Evolutionary conservation across 1,284 basidiomycete genomes (phyloP).

Genomic region (Xerocomus amazonicus): DNA sequence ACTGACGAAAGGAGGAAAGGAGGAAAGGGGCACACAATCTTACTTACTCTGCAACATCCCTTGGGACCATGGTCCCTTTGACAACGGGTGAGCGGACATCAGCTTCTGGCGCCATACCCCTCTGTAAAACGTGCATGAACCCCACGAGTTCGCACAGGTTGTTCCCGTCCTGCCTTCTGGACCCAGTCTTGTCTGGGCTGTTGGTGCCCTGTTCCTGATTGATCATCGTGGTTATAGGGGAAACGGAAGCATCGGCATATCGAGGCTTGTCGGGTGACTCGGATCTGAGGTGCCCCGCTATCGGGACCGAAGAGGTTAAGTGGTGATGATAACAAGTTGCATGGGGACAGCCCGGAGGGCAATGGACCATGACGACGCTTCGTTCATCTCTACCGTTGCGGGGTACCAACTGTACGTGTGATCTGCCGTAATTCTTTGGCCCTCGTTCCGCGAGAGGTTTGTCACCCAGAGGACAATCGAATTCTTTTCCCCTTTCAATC

Average conservation of each 20-base stretch:
- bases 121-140: conserved; percentile 15
- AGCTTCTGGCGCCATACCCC: conserved; percentile 9
- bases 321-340: conserved; percentile 9
- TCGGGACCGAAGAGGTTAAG: neutral
- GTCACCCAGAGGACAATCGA: neutral
- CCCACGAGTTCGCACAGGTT: conserved; percentile 7
- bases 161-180: neutral
- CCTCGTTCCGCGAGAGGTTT: conserved; percentile 2
- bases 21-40: neutral
- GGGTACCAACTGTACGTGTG: conserved; percentile 27
- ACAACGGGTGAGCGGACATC: conserved; percentile 31
- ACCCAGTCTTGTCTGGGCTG: neutral
- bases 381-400: conserved; percentile 7
- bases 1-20: neutral
- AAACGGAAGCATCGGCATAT: conserved; percentile 28
- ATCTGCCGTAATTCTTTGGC: conserved; percentile 12
- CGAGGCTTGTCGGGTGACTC: neutral
- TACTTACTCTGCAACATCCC: conserved; percentile 22
- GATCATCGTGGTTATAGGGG: conserved; percentile 21
- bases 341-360: conserved; percentile 23
- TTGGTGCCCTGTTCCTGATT: neutral
- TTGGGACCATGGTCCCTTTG: conserved; percentile 23
- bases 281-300: neutral
- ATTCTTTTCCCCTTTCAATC: conserved; percentile 4
- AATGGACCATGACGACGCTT: conserved; percentile 21